These are phyloP conservation scores for Phytophthora kernoviae DNA, from an alignment of 352 stramenopile species.

Conservation along the genomic window DNA sequence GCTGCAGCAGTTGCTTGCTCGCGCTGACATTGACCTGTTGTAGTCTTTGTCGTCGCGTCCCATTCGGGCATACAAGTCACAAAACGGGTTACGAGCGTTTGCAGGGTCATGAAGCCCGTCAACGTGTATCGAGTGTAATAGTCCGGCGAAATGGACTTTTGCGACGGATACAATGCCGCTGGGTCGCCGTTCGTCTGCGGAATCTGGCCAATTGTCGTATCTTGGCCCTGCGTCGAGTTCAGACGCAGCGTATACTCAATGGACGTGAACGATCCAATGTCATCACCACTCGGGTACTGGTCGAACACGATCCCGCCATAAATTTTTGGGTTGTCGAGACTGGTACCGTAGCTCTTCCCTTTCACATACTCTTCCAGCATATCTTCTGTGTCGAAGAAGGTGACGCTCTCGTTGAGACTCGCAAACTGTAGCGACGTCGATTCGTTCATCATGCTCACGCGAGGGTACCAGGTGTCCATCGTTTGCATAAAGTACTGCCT, in stretches of 20 bases:
- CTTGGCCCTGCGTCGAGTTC: slow-evolving; percentile 42
- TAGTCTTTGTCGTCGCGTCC: slow-evolving; percentile 38
- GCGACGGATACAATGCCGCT: slow-evolving; percentile 31
- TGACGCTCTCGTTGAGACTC: slow-evolving; percentile 49
- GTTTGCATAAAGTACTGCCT: slow-evolving; percentile 58
- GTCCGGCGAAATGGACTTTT: slow-evolving; percentile 34
- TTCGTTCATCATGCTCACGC: slow-evolving; percentile 37
- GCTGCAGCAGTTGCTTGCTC: slow-evolving; percentile 27
- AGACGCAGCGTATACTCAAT: slow-evolving; percentile 67
- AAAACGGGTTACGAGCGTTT: slow-evolving; percentile 65
- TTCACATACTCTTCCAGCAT: slow-evolving; percentile 50
- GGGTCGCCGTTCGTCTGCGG: slow-evolving; percentile 34
- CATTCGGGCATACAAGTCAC: slow-evolving; percentile 62
- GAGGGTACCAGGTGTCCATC: slow-evolving; percentile 59
- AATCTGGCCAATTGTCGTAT: slow-evolving; percentile 19
- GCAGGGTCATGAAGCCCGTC: slow-evolving; percentile 59
- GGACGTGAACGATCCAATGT: slow-evolving; percentile 42
- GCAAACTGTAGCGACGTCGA: slow-evolving; percentile 33
- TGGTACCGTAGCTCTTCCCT: slow-evolving; percentile 42
- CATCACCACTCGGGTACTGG: slow-evolving; percentile 24
- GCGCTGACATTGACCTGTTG: slow-evolving; percentile 47
- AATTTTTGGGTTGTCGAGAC: slow-evolving; percentile 47
- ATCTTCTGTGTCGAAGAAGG: slow-evolving; percentile 50
- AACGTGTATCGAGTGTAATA: slow-evolving; percentile 49
- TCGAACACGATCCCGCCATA: slow-evolving; percentile 63